Evolutionary conservation across 2,329 filamentous ascomycete genomes (phyloP), one percentile per base, ranked within the genome.

Genomic region (Penicillium vulpinum): DNA sequence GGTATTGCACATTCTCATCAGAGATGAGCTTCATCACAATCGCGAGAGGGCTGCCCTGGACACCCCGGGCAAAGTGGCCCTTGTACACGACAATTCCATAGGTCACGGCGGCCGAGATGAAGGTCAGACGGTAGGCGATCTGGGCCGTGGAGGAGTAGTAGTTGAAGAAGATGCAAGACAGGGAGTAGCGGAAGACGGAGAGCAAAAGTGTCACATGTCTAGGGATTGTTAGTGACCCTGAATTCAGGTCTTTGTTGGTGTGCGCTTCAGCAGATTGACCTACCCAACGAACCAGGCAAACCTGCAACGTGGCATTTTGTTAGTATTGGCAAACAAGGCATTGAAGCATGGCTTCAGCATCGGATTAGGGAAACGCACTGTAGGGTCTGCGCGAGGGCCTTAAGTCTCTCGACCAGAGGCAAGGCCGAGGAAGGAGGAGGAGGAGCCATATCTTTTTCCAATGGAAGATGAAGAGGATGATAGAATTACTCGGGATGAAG

Each of bases 71-170:
- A 65, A 92, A 88, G 81, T 92, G 91, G 57, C 91, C 92, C 85
- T 99, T 99, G 84, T 96, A 97, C 61, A 99, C 93, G 48, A 99
- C 94, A 65, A 99, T 97, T 64, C 94, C 93, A 77, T 99, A 99
- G 11, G 94, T 97, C 48, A 87, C 85, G 46, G 92, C 91, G 6
- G 94, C 94, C 3, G 92, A 88, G 67, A 97, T 66, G 75, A 99
- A 99, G 56, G 92, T 90, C 53, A 88, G 85, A 69, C 94, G 92
- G 81, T 99, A 99, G 56, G 89, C 89, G 75, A 94, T 87, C 65
- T 85, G 83, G 46, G 93, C 92, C 81, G 86, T 86, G 72, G 85
- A 79, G 56, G 87, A 87, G 74, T 89, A 89, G 75, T 86, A 92
- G 83, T 96, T 95, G 83, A 97, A 89, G 70, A 89, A 88, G 57